Base-by-base conservation (phyloP, 202 grass and related monocot genomes). In the Dendrocalamus latiflorus region DNA sequence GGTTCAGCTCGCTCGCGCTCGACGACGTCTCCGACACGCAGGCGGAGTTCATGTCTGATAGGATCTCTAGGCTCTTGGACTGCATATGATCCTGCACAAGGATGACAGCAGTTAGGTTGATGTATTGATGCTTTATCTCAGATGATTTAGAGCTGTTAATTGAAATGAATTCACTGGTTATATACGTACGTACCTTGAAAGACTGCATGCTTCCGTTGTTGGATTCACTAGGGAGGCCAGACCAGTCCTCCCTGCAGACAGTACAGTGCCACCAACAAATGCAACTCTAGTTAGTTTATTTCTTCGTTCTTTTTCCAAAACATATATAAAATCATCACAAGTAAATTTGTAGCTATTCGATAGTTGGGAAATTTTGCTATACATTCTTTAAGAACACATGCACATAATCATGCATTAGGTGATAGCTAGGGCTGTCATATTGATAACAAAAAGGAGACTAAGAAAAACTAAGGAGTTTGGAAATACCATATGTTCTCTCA, bases 11-110 rank as follows among this genome's bases (percentile, higher is more conserved):
- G 78, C 81, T 90, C 37, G 63, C 60, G 69, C 88, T 89, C 18
- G 82, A 85, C 39, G 88, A 88, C 18, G 88, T 88, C 78, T 90
- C 88, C 2, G 91, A 90, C 20, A 93, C 39, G 55, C 85, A 93
- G 24, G 89, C 90, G 20, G 89, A 90, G 85, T 93, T 90, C 78
- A 90, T 88, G 65, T 93, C 91, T 20, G 90, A 92, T 20, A 89
- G 68, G 56, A 92, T 92, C 73, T 92, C 90, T 5, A 92, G 48
- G 81, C 87, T 92, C 81, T 87, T 92, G 30, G 87, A 89, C 42
- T 81, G 84, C 72, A 92, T 81, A 60, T 82, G 65, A 34, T 80
- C 84, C 84, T 87, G 78, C 42, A 54, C 42, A 6, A 59, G 26
- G 10, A 83, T 51, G 34, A 11, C 21, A 39, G 25, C 33, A 37